phyloP scores from a whole-genome alignment of 306 rosid genomes.

The Aeschynomene evenia region DNA sequence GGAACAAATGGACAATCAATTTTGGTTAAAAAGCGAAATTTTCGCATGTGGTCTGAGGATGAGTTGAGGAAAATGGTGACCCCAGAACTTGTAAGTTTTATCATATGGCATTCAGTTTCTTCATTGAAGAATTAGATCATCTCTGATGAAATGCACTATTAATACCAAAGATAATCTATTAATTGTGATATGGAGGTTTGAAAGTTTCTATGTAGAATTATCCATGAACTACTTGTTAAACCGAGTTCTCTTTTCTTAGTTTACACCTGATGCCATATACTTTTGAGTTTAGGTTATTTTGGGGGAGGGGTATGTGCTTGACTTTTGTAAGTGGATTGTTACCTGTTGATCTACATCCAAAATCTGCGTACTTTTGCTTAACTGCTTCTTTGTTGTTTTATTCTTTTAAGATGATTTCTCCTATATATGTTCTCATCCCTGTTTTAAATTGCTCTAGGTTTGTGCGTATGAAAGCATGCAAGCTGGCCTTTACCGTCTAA shows the following conservation, averaged over 20 bases:
- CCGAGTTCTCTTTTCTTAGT: constrained; percentile 8
- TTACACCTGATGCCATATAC: constrained; percentile 1
- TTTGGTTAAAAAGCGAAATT: constrained; percentile 81
- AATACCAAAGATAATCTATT: background rate
- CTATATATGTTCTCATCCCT: background rate
- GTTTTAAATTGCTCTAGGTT: constrained; percentile 52
- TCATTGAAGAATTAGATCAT: constrained; percentile 15
- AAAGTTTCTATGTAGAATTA: constrained; percentile 1
- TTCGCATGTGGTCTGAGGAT: constrained; percentile 79
- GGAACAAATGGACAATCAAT: constrained; percentile 69
- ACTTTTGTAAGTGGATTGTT: background rate
- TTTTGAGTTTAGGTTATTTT: background rate
- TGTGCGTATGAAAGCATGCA: constrained; percentile 98
- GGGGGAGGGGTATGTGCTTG: background rate
- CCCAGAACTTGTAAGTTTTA: constrained; percentile 84
- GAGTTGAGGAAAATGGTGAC: constrained; percentile 85
- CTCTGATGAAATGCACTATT: constrained; percentile 20
- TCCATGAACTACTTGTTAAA: background rate
- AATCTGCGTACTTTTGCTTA: background rate
- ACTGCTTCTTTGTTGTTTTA: constrained; percentile 1
- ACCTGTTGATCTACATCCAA: background rate
- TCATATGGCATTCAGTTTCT: constrained; percentile 21
- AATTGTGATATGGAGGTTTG: background rate
- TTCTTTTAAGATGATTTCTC: constrained; percentile 16
- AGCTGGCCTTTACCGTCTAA: constrained; percentile 92